Evolutionary conservation across 2,329 filamentous ascomycete genomes (phyloP).

Genomic region (Knufia petricola): DNA sequence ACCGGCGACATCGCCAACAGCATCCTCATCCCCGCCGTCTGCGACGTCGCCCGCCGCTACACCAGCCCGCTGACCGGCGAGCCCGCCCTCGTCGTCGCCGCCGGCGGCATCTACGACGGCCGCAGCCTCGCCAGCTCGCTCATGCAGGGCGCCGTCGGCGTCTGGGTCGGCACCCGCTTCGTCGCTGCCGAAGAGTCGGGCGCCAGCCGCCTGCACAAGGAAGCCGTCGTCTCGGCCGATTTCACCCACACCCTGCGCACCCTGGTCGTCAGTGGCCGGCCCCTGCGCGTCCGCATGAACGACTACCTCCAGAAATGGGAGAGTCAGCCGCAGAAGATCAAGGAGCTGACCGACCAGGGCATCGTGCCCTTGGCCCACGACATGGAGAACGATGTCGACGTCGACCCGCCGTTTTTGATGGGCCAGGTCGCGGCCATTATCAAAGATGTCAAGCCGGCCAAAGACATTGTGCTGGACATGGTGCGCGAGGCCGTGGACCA

Average conservation of each 20-base stretch:
- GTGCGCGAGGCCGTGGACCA: constrained; percentile 63
- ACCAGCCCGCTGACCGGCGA: constrained; percentile 60
- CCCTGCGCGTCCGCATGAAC: constrained; percentile 70
- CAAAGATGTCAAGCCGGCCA: constrained; percentile 66
- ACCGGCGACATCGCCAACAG: constrained; percentile 78
- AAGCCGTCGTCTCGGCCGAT: constrained; percentile 66
- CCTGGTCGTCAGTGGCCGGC: constrained; percentile 70
- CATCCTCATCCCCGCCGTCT: constrained; percentile 79
- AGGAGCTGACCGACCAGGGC: constrained; percentile 63
- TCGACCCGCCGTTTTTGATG: constrained; percentile 86
- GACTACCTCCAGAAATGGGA: constrained; percentile 81
- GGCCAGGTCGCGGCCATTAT: constrained; percentile 82
- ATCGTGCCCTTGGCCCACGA: constrained; percentile 76
- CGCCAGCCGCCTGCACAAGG: constrained; percentile 72
- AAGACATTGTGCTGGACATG: constrained; percentile 83
- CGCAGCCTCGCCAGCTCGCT: constrained; percentile 68
- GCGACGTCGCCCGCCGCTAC: constrained; percentile 69
- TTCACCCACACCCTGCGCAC: constrained; percentile 76
- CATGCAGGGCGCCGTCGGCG: constrained; percentile 79
- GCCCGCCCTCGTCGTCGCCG: constrained; percentile 72
- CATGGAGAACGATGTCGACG: constrained; percentile 60
- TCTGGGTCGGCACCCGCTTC: constrained; percentile 92
- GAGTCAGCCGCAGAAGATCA: constrained; percentile 61
- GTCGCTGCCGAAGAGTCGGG: constrained; percentile 74
- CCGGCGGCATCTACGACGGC: constrained; percentile 78